A percentile compares a stretch with the other conserved stretches of the same genome.
Evolutionary conservation across 345 rosid genomes (phyloP).

Genomic region (Salix brachista): DNA sequence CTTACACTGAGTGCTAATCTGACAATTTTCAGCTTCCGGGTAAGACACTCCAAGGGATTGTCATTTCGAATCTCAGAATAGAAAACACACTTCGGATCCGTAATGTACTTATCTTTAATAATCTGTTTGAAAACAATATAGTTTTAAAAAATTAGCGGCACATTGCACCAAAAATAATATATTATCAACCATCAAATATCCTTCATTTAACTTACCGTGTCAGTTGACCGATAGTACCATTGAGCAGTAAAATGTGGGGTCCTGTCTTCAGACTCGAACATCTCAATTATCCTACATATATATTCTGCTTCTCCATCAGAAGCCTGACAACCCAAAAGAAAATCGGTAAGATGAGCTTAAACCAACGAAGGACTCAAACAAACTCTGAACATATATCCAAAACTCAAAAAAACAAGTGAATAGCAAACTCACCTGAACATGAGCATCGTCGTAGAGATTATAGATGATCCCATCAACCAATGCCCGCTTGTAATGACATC

Average conservation of each 20-base stretch:
- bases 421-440: conserved; percentile 45
- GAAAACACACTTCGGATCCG: conserved; percentile 53
- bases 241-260: conserved; percentile 48
- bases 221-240: conserved; percentile 71
- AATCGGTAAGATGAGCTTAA: background rate
- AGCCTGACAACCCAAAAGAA: conserved; percentile 30
- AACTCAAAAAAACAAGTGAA: background rate
- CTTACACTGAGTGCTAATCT: conserved; percentile 43
- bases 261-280: conserved; percentile 55
- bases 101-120: conserved; percentile 23
- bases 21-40: conserved; percentile 42
- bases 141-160: background rate
- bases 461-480: conserved; percentile 43
- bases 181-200: background rate
- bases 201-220: conserved; percentile 49
- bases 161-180: too few relatives aligned
- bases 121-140: conserved; percentile 29
- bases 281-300: conserved; percentile 56
- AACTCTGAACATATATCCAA: background rate
- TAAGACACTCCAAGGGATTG: conserved; percentile 49
- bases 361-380: background rate
- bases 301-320: conserved; percentile 39
- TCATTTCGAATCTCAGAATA: conserved; percentile 49
- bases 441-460: conserved; percentile 54
- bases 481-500: conserved; percentile 42